phyloP scores from a whole-genome alignment of 179 eudicot genomes.

The Heliamphora ciliata region DNA sequence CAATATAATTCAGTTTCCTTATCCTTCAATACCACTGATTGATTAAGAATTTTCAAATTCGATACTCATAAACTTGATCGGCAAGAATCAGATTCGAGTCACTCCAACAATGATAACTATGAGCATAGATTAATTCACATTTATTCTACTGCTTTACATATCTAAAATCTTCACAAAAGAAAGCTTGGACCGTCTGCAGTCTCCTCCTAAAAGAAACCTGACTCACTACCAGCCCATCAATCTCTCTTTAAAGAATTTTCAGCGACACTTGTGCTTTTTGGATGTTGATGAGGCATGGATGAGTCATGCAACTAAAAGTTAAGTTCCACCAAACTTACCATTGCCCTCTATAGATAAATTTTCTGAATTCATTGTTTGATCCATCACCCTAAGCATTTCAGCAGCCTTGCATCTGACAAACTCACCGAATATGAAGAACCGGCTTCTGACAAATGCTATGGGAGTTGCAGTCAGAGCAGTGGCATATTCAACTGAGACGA shows the following conservation, averaged over 20 bases:
- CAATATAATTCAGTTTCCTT: too few species aligned
- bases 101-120: too few species aligned
- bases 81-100: too few species aligned
- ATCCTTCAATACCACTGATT: too few species aligned
- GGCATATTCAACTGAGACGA: slow-evolving; percentile 14
- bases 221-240: slow-evolving; percentile 2
- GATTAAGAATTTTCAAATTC: too few species aligned
- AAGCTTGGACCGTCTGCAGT: not conserved
- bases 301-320: not conserved
- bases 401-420: not conserved
- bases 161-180: slow-evolving; percentile 1
- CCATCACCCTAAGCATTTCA: slow-evolving; percentile 1
- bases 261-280: not conserved
- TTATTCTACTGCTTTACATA: not conserved
- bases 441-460: slow-evolving; percentile 1
- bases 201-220: slow-evolving; percentile 4
- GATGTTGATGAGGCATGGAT: slow-evolving; percentile 10
- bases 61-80: too few species aligned
- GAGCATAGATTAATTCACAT: too few species aligned
- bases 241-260: not conserved
- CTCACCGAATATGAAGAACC: slow-evolving; percentile 16
- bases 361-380: not conserved
- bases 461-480: slow-evolving; percentile 20
- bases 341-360: not conserved
- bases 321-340: not conserved